Percentiles rank a stretch among this genome's conserved stretches.
phyloP scores from a whole-genome alignment of 1,284 basidiomycete genomes.

The Ceratobasidium theobromae region DNA sequence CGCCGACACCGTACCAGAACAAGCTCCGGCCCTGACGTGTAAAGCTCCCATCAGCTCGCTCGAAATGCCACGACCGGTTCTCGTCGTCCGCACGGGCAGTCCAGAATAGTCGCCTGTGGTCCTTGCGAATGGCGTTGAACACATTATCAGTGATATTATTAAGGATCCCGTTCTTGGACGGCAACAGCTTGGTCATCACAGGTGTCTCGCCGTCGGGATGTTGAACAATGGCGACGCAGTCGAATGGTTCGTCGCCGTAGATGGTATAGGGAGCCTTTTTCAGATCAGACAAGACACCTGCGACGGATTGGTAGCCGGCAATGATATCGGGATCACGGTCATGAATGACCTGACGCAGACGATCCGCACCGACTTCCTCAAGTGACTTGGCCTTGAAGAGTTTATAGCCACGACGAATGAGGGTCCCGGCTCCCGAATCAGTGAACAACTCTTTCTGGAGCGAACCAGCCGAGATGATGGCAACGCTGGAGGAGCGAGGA shows the following conservation, averaged over 20 bases:
- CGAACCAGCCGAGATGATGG: conserved; percentile 92
- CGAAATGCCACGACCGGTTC: conserved; percentile 97
- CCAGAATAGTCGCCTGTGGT: conserved; percentile 95
- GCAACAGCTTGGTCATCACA: conserved; percentile 89
- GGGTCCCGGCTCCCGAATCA: conserved; percentile 95
- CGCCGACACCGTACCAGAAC: conserved; percentile 97
- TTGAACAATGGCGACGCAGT: conserved; percentile 92
- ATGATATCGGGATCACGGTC: conserved; percentile 94
- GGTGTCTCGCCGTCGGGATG: conserved; percentile 89
- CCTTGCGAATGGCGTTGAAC: conserved; percentile 92
- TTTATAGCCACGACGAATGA: conserved; percentile 97
- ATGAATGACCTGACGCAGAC: conserved; percentile 88
- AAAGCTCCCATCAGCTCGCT: conserved; percentile 96
- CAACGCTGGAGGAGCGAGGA: conserved; percentile 95
- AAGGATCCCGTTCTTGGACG: conserved; percentile 84
- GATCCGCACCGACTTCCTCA: conserved; percentile 86
- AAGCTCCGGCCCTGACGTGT: conserved; percentile 89
- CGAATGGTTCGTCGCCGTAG: conserved; percentile 96
- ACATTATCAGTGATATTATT: conserved; percentile 98
- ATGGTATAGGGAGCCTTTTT: conserved; percentile 86
- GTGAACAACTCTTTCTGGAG: conserved; percentile 99
- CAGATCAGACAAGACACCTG: conserved; percentile 83
- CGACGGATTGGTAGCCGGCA: conserved; percentile 81
- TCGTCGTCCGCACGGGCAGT: conserved; percentile 94
- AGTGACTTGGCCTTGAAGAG: conserved; percentile 87